Base-by-base conservation (phyloP, 306 rosid genomes). In the Geum urbanum region DNA sequence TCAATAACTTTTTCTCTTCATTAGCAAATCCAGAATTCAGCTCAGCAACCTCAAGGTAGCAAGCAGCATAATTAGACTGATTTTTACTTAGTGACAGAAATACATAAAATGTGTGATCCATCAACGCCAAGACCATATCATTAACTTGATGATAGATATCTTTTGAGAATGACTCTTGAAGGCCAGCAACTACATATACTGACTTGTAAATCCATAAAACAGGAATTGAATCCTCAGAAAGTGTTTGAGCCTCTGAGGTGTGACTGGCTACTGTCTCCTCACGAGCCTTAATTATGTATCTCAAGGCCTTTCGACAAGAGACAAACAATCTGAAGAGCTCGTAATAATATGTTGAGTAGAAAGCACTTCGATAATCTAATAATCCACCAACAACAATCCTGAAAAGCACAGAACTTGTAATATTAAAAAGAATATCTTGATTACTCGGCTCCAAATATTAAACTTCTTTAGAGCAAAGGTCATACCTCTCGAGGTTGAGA, bases 401-500 rank as follows among this genome's bases (percentile, higher is more conserved):
- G 96, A 74, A 88, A 85, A 65, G 69, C 49, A 67, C 40, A 74
- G 59, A 69, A 72, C 35, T 0, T 48, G 51, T 63, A 39, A 59
- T 50, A 63, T 35, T 63, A 72, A 53, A 46, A 72, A n/a, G n/a
- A 70, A 55, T 64, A 63, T 19, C 43, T 70, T 24, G 24, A 59
- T 51, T 56, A n/a, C 58, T 48, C 35, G 48, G 71, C 50, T 69
- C 69, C 51, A 63, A 58, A 71, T 72, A 49, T 19, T 76, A 73
- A 44, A 37, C 74, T 69, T 69, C 19, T 16, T 27, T 24, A 24
- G 27, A 24, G 0, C 27, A 78, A 58, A 57, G 71, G 15, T 63
- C 40, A 48, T 84, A 92, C 98, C 98, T 71, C 84, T 92, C 97
- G 72, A 92, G 90, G 80, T 92, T 87, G 77, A 92, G 89, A 78